Percentiles rank a stretch among this genome's conserved stretches.
These are phyloP conservation scores for Hypoxylon sp. DNA, from an alignment of 2,329 filamentous ascomycete species.

Conservation along the genomic window DNA sequence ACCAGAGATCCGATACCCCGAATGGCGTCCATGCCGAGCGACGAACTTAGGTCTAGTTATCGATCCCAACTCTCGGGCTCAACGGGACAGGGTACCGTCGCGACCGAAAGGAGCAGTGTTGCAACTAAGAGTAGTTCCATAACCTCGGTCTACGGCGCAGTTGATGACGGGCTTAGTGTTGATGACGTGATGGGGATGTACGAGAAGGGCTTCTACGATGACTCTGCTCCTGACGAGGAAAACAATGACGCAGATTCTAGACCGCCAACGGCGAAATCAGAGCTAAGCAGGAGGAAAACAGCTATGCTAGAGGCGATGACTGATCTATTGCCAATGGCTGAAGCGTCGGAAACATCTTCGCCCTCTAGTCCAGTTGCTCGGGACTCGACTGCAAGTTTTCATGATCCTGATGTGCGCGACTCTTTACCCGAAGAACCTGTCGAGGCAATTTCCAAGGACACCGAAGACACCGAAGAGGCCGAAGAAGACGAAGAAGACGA, in stretches of 20 bases:
- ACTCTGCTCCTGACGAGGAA: slow-evolving; percentile 64
- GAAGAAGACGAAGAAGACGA: not conserved
- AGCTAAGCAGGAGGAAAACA: slow-evolving; percentile 56
- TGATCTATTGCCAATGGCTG: slow-evolving; percentile 54
- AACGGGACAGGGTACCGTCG: slow-evolving; percentile 70
- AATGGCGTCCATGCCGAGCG: slow-evolving; percentile 63
- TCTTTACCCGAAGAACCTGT: slow-evolving; percentile 55
- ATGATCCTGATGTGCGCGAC: slow-evolving; percentile 54
- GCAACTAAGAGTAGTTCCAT: slow-evolving; percentile 83
- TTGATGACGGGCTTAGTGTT: slow-evolving; percentile 71
- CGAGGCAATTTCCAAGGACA: not conserved
- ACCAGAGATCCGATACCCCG: slow-evolving; percentile 58
- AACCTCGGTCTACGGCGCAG: slow-evolving; percentile 68
- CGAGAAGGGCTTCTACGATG: slow-evolving; percentile 72
- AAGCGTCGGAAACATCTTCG: slow-evolving; percentile 30
- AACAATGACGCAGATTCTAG: slow-evolving; percentile 57
- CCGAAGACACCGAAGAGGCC: not conserved
- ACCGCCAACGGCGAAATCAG: slow-evolving; percentile 58
- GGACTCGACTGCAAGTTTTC: slow-evolving; percentile 59
- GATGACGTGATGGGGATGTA: slow-evolving; percentile 81
- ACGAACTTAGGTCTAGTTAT: slow-evolving; percentile 69
- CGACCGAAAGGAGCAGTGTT: slow-evolving; percentile 88
- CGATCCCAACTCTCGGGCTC: slow-evolving; percentile 70
- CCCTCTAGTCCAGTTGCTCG: slow-evolving; percentile 47
- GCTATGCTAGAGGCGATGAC: slow-evolving; percentile 60